These are phyloP conservation scores for Solidago caesia DNA, from an alignment of 129 eudicot species.

Conservation along the genomic window DNA sequence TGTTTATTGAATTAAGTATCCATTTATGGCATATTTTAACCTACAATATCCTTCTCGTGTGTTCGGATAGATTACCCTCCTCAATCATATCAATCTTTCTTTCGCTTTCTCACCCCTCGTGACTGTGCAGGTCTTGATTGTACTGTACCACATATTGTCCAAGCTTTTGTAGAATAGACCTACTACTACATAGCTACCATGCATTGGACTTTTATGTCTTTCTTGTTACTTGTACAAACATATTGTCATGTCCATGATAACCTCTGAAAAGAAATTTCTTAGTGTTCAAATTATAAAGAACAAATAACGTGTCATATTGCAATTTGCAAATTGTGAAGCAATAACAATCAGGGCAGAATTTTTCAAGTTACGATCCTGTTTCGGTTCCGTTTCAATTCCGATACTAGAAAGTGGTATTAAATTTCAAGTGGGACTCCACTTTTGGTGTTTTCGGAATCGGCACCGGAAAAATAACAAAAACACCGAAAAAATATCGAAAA, in stretches of 20 bases:
- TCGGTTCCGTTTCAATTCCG: too few relatives aligned
- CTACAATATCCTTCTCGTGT: conserved; percentile 43
- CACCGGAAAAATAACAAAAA: too few relatives aligned
- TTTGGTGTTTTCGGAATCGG: too few relatives aligned
- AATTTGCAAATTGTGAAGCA: too few relatives aligned
- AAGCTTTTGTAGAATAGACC: conserved; percentile 34
- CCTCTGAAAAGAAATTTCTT: conserved; percentile 23
- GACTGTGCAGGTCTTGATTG: conserved; percentile 48
- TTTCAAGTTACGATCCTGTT: too few relatives aligned
- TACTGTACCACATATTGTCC: conserved; percentile 38
- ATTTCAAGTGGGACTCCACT: too few relatives aligned
- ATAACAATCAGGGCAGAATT: too few relatives aligned
- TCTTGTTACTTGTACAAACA: conserved; percentile 33
- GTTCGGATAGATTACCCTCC: conserved; percentile 28
- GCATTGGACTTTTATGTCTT: conserved; percentile 36
- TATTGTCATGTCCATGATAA: conserved; percentile 34
- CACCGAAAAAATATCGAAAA: too few relatives aligned
- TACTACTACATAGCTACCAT: conserved; percentile 25
- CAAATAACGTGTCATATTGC: too few relatives aligned
- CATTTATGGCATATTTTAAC: conserved; percentile 34
- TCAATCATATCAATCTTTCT: conserved; percentile 34
- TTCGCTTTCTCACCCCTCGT: conserved; percentile 31
- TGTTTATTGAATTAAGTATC: conserved; percentile 36
- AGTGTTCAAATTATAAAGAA: background rate
- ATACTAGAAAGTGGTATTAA: too few relatives aligned